Conservation (phyloP, 495 filamentous ascomycete genomes). For the Hypomontagnella submonticulosa region DNA sequence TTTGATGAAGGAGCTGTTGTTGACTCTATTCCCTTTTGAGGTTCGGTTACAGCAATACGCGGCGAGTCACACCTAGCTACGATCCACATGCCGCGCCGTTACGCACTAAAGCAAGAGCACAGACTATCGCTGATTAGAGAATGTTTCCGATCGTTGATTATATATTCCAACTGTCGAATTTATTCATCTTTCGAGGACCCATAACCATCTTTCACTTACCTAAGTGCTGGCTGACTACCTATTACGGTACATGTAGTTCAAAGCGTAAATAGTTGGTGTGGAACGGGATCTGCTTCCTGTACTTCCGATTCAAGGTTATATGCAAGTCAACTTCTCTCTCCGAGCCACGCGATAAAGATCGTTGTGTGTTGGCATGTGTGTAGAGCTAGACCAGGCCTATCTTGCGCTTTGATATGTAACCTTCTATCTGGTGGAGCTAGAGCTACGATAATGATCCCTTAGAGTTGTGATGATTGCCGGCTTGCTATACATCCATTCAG, state of each 20-base stretch:
- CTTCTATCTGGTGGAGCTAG: slow-evolving; percentile 5
- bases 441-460: neutral
- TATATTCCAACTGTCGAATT: slow-evolving; percentile 12
- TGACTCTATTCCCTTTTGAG: slow-evolving; percentile 26
- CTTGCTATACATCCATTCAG: too few relatives aligned
- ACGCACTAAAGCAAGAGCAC: slow-evolving; percentile 37
- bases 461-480: too few relatives aligned
- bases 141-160: neutral
- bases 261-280: neutral
- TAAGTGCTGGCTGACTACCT: neutral
- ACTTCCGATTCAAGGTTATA: too few relatives aligned
- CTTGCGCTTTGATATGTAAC: slow-evolving; percentile 7
- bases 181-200: slow-evolving; percentile 2
- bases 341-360: neutral
- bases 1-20: slow-evolving; percentile 10
- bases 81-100: slow-evolving; percentile 9
- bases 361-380: neutral
- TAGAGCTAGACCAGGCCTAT: neutral
- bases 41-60: slow-evolving; percentile 34
- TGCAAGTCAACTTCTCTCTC: neutral
- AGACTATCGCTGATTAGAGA: slow-evolving; percentile 16
- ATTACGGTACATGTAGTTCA: too few relatives aligned
- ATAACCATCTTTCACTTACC: too few relatives aligned
- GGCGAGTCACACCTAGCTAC: slow-evolving; percentile 24
- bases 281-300: too few relatives aligned